These are phyloP conservation scores for Leccinum ambiguum DNA, from an alignment of 1,284 basidiomycete genomes.

Conservation along the genomic window DNA sequence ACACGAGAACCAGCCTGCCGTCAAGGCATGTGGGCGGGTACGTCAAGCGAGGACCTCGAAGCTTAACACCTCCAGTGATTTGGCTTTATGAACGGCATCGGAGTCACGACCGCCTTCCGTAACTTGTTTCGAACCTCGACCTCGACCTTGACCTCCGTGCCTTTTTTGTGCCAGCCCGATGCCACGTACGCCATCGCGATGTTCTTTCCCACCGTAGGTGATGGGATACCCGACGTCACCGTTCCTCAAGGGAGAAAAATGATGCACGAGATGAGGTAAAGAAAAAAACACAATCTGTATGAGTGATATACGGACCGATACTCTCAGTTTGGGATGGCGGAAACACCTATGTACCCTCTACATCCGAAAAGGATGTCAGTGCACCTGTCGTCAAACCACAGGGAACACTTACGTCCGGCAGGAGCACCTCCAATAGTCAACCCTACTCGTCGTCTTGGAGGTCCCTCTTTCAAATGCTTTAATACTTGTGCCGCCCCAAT, in stretches of 20 bases:
- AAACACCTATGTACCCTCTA: constrained; percentile 83
- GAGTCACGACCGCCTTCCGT: constrained; percentile 65
- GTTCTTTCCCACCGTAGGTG: constrained; percentile 87
- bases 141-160: constrained; percentile 78
- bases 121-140: constrained; percentile 80
- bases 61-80: constrained; percentile 64
- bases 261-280: constrained; percentile 9
- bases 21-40: background rate
- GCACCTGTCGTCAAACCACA: background rate
- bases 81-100: constrained; percentile 80
- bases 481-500: constrained; percentile 81
- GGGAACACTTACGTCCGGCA: constrained; percentile 64
- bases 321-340: constrained; percentile 51
- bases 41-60: background rate
- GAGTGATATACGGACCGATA: constrained; percentile 47
- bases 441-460: constrained; percentile 80
- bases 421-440: constrained; percentile 84
- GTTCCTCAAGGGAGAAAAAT: constrained; percentile 42
- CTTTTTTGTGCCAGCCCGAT: constrained; percentile 87
- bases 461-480: constrained; percentile 80
- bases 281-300: background rate
- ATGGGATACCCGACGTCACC: constrained; percentile 95
- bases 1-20: background rate
- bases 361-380: constrained; percentile 10
- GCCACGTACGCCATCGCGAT: constrained; percentile 95